These are phyloP conservation scores for Oxytropis ochrocephala DNA, from an alignment of 306 rosid species.

Conservation along the genomic window DNA sequence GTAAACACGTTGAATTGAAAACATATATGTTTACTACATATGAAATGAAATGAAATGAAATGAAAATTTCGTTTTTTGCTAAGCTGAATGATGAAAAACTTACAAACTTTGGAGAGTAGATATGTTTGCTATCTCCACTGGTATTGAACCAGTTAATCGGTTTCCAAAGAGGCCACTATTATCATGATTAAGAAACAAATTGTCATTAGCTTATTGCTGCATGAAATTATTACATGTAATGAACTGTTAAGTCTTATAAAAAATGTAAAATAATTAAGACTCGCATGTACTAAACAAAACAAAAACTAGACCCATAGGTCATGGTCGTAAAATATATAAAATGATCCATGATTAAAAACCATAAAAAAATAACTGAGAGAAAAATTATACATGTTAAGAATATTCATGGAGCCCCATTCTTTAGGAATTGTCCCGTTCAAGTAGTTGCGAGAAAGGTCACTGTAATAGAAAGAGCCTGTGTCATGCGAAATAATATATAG, in stretches of 20 bases:
- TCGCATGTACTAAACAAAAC: not conserved
- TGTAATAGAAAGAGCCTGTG: not conserved
- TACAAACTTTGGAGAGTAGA: constrained; percentile 56
- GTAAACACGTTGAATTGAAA: not conserved
- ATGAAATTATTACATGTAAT: not conserved
- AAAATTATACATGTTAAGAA: constrained; percentile 32
- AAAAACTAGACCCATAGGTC: not conserved
- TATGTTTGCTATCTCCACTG: constrained; percentile 55
- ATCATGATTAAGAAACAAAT: constrained; percentile 1
- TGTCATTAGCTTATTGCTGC: not conserved
- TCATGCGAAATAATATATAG: not conserved
- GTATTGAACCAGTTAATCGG: constrained; percentile 57
- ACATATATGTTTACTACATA: not conserved
- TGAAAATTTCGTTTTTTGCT: not conserved
- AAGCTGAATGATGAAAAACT: constrained; percentile 21
- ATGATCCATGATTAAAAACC: not conserved
- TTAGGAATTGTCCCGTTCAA: constrained; percentile 51
- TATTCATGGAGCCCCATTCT: constrained; percentile 45
- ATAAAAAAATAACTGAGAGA: not conserved
- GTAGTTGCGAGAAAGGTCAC: constrained; percentile 48
- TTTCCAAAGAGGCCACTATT: constrained; percentile 58
- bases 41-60: not conserved
- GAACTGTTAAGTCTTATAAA: not conserved
- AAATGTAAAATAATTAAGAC: not conserved
- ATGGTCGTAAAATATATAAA: not conserved